These are phyloP conservation scores for Verticillium longisporum DNA, from an alignment of 2,329 filamentous ascomycete genomes.

Conservation along the genomic window DNA sequence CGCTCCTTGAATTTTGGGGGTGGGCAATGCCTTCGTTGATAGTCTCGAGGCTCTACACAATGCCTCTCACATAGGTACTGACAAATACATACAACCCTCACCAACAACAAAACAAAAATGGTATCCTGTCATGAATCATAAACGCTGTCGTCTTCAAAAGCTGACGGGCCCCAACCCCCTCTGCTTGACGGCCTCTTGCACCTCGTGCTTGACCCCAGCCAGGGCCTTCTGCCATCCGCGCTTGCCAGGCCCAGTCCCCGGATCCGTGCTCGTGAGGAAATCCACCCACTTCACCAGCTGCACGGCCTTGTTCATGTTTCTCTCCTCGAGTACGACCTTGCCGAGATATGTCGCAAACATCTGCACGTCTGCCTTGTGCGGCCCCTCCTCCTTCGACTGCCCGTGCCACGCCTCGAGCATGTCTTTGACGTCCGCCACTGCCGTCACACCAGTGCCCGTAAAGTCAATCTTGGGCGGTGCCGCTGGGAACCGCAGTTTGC, in stretches of 20 bases:
- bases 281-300: constrained; percentile 63
- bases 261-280: constrained; percentile 45
- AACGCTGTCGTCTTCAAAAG: constrained; percentile 23
- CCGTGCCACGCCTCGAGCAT: constrained; percentile 72
- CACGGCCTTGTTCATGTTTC: constrained; percentile 68
- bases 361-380: constrained; percentile 70
- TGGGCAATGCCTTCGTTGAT: not conserved
- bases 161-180: constrained; percentile 51
- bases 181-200: constrained; percentile 48
- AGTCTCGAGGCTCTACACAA: not conserved
- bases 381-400: constrained; percentile 66
- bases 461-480: constrained; percentile 41
- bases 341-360: constrained; percentile 68
- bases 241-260: constrained; percentile 26
- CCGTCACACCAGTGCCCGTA: constrained; percentile 32
- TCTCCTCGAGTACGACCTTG: constrained; percentile 68
- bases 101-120: not conserved
- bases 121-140: constrained; percentile 4
- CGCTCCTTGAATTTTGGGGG: not conserved
- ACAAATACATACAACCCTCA: not conserved
- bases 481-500: constrained; percentile 37
- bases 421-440: constrained; percentile 56
- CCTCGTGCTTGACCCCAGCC: constrained; percentile 35
- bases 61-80: not conserved
- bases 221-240: constrained; percentile 40